Conservation (phyloP, 179 eudicot genomes). For the Vitellaria paradoxa region DNA sequence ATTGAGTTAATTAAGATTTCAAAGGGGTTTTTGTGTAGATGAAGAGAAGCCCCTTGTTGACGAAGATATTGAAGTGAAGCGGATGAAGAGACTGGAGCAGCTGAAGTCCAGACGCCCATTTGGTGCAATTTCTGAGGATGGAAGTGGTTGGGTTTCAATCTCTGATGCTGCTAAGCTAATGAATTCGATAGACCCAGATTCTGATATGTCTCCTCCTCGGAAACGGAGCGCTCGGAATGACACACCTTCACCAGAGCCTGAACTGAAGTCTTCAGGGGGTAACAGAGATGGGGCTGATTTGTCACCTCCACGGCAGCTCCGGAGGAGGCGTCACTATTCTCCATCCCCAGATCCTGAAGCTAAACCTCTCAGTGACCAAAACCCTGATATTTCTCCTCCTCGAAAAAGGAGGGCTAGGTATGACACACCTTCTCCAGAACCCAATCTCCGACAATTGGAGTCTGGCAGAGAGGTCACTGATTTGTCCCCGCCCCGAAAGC, state of each 20-base stretch:
- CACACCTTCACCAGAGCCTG: constrained; percentile 54
- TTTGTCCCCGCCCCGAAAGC: constrained; percentile 20
- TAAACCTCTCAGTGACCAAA: constrained; percentile 10
- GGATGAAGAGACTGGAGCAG: constrained; percentile 73
- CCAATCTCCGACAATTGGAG: not conserved
- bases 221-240: constrained; percentile 41
- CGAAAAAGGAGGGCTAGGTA: constrained; percentile 25
- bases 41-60: constrained; percentile 71
- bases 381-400: constrained; percentile 42
- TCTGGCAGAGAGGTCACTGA: constrained; percentile 17
- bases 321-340: constrained; percentile 25
- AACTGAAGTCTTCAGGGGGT: constrained; percentile 16
- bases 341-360: constrained; percentile 34
- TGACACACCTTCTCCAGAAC: constrained; percentile 29
- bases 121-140: constrained; percentile 84
- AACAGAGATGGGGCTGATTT: constrained; percentile 32
- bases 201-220: constrained; percentile 70
- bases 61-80: constrained; percentile 84
- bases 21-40: constrained; percentile 30
- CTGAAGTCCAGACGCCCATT: constrained; percentile 49
- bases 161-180: constrained; percentile 36
- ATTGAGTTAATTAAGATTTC: not conserved
- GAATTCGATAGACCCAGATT: constrained; percentile 20
- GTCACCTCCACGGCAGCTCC: constrained; percentile 47
- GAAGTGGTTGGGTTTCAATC: constrained; percentile 91